Conservation (phyloP, 2,329 filamentous ascomycete species). For the Calonectria crousiana region DNA sequence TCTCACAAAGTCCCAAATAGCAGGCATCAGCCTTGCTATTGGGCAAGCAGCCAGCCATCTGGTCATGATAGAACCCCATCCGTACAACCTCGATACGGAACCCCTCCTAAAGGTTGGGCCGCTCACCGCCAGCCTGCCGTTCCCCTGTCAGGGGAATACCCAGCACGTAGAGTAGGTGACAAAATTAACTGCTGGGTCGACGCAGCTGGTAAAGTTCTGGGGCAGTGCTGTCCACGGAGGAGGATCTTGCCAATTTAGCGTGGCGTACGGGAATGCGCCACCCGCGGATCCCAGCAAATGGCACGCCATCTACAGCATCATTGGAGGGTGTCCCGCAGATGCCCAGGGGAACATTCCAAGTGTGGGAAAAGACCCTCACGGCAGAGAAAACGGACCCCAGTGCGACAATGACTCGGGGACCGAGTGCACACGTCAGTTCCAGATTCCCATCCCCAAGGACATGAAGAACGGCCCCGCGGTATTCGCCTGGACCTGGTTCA, state of each 20-base stretch:
- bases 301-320: constrained; percentile 42
- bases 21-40: constrained; percentile 9
- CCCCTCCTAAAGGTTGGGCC: constrained; percentile 39
- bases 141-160: constrained; percentile 40
- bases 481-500: constrained; percentile 84
- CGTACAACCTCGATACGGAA: constrained; percentile 43
- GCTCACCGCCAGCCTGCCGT: constrained; percentile 33
- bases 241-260: constrained; percentile 43
- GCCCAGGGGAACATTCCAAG: constrained; percentile 34
- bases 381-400: constrained; percentile 35
- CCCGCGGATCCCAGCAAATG: constrained; percentile 33
- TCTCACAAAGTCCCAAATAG: too few species aligned
- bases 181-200: constrained; percentile 36
- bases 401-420: constrained; percentile 38
- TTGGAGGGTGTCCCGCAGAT: constrained; percentile 42
- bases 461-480: constrained; percentile 65
- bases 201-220: constrained; percentile 43
- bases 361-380: constrained; percentile 28
- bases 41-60: constrained; percentile 28
- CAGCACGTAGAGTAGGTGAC: constrained; percentile 39
- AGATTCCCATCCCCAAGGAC: constrained; percentile 42
- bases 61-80: constrained; percentile 46
- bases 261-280: constrained; percentile 38
- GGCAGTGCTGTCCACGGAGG: constrained; percentile 45
- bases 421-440: constrained; percentile 41